These are phyloP conservation scores for Penicillium sp. DNA, from an alignment of 2,329 filamentous ascomycete genomes.

Conservation along the genomic window DNA sequence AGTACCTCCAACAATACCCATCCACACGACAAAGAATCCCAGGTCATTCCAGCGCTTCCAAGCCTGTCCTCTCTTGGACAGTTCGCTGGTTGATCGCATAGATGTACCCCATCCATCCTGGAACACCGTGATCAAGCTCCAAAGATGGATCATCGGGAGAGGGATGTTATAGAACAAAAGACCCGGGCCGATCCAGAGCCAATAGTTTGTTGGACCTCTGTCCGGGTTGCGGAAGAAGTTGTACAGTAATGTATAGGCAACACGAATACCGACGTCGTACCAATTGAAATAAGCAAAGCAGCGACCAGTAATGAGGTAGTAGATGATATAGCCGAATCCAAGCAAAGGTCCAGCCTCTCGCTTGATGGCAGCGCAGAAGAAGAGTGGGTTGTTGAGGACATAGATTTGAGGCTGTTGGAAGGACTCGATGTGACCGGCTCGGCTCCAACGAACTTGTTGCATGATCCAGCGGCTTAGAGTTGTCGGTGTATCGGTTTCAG, in stretches of 20 bases:
- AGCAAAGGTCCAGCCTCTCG: conserved; percentile 41
- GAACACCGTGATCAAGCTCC: conserved; percentile 43
- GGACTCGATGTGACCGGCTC: conserved; percentile 46
- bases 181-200: conserved; percentile 36
- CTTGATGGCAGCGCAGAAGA: conserved; percentile 43
- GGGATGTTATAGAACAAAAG: conserved; percentile 45
- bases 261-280: conserved; percentile 37
- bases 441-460: conserved; percentile 47
- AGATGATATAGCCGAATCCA: conserved; percentile 35
- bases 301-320: conserved; percentile 39
- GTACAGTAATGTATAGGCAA: conserved; percentile 39
- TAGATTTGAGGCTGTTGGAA: conserved; percentile 45
- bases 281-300: conserved; percentile 37
- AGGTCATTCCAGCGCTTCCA: conserved; percentile 37
- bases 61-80: conserved; percentile 30
- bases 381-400: conserved; percentile 40
- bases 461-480: conserved; percentile 44
- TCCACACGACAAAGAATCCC: conserved; percentile 41
- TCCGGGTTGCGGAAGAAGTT: conserved; percentile 39
- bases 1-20: conserved; percentile 37
- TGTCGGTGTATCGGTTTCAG: conserved; percentile 46
- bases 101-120: conserved; percentile 46
- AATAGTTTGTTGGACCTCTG: conserved; percentile 23
- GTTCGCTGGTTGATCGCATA: conserved; percentile 41
- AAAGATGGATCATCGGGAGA: conserved; percentile 44